Evolutionary conservation across 1,284 basidiomycete species (phyloP).

Genomic region (Stygiomarasmius scandens): DNA sequence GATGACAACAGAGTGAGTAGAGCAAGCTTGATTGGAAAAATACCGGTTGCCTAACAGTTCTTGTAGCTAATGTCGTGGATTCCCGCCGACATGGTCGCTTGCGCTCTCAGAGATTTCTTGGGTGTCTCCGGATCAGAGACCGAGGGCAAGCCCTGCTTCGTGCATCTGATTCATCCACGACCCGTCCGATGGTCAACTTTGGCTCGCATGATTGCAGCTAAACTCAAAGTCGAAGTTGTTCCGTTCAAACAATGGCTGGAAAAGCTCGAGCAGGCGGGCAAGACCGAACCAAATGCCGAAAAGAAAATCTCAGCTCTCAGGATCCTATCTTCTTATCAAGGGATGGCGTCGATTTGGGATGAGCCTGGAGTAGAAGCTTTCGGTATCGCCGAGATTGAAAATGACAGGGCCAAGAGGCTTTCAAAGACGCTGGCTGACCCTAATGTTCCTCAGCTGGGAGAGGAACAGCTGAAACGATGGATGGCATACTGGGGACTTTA

Average conservation of each 20-base stretch:
- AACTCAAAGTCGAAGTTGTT: background rate
- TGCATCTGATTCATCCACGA: constrained; percentile 20
- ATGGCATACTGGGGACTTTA: too few species aligned
- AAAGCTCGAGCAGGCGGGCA: background rate
- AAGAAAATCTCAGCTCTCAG: too few species aligned
- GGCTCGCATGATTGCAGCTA: background rate
- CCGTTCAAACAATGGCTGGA: background rate
- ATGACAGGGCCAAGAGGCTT: too few species aligned
- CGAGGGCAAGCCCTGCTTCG: background rate
- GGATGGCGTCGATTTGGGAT: too few species aligned
- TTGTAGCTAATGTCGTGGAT: constrained; percentile 32
- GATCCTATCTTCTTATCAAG: too few species aligned
- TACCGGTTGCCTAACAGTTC: constrained; percentile 20
- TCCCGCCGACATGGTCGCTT: constrained; percentile 32
- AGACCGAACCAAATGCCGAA: too few species aligned
- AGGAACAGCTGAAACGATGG: too few species aligned
- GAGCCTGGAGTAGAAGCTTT: too few species aligned
- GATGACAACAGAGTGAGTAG: constrained; percentile 22
- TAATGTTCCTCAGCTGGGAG: too few species aligned
- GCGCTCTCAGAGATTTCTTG: constrained; percentile 25
- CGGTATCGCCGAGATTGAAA: too few species aligned
- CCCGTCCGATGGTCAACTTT: constrained; percentile 14
- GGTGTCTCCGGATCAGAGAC: too few species aligned
- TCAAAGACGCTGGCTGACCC: too few species aligned
- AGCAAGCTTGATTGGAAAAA: constrained; percentile 26